These are phyloP conservation scores for Dryadomyces quercivorus DNA, from an alignment of 2,329 filamentous ascomycete genomes.

Conservation along the genomic window DNA sequence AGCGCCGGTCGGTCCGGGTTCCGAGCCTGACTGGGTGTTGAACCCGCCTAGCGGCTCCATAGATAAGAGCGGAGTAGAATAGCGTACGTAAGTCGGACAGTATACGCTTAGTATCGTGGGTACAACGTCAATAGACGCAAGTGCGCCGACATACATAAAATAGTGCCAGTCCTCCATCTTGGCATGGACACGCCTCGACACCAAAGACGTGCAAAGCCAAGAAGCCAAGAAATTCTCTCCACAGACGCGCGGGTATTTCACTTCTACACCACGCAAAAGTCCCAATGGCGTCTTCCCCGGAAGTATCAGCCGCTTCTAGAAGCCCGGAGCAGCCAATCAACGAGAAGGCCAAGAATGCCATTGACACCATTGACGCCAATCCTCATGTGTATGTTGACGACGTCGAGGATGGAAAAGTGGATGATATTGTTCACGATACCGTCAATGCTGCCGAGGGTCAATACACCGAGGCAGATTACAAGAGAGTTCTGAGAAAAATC, in stretches of 20 bases:
- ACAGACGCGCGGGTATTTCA: not conserved
- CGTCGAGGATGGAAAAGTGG: not conserved
- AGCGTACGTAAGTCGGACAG: not conserved
- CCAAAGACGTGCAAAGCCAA: not conserved
- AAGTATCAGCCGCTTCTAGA: not conserved
- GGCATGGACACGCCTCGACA: not conserved
- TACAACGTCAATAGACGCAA: not conserved
- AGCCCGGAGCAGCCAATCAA: not conserved
- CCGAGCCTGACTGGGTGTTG: not conserved
- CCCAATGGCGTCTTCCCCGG: not conserved
- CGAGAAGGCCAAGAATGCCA: not conserved
- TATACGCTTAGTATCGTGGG: too few relatives aligned
- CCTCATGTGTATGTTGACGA: not conserved
- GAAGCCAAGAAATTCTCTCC: not conserved
- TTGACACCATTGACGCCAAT: not conserved
- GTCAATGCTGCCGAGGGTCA: slow-evolving; percentile 2
- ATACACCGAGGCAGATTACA: slow-evolving; percentile 4
- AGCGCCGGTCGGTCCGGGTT: not conserved
- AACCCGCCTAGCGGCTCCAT: not conserved
- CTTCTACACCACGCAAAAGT: not conserved
- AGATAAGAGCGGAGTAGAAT: not conserved
- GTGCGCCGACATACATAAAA: not conserved
- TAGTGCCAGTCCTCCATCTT: not conserved
- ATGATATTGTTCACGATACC: not conserved
- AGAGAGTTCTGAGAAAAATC: slow-evolving; percentile 19